These are phyloP conservation scores for Tricholoma hemisulphureum DNA, from an alignment of 768 basidiomycete species.

Conservation along the genomic window DNA sequence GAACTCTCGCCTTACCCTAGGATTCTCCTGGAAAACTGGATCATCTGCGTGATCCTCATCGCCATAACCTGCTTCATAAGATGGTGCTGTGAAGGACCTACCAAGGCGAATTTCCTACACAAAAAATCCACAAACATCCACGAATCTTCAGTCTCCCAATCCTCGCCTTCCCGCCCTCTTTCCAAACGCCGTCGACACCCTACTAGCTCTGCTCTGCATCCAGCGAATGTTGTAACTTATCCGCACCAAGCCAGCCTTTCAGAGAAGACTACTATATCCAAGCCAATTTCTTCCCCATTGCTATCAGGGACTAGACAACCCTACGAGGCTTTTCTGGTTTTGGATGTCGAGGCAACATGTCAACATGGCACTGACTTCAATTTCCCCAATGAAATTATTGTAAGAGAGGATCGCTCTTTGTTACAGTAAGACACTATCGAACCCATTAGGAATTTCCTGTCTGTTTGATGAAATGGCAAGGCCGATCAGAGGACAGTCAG, in stretches of 20 bases:
- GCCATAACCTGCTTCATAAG: conserved; percentile 29
- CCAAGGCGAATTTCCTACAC: conserved; percentile 6
- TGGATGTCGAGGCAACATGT: conserved; percentile 91
- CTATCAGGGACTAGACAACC: conserved; percentile 36
- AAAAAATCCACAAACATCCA: conserved; percentile 1
- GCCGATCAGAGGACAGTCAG: conserved; percentile 49
- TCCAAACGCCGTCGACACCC: conserved; percentile 4
- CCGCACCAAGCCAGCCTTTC: conserved; percentile 10
- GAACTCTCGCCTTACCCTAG: conserved; percentile 3
- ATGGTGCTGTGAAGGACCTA: conserved; percentile 24
- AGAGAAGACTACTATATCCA: conserved; percentile 17
- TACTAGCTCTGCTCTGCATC: conserved; percentile 1
- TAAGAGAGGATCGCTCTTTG: conserved; percentile 31
- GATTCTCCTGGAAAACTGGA: conserved; percentile 12
- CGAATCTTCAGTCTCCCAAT: background rate
- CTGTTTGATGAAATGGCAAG: conserved; percentile 80
- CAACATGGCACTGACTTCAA: conserved; percentile 64
- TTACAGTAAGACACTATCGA: background rate
- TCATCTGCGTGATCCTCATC: conserved; percentile 14
- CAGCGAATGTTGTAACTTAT: conserved; percentile 9
- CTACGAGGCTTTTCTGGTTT: conserved; percentile 79
- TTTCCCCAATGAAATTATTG: conserved; percentile 96
- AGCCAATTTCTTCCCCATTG: conserved; percentile 2
- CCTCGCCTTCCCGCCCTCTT: background rate
- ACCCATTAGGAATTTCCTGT: conserved; percentile 85